These are phyloP conservation scores for Vanderwaltozyma yarrowii DNA, from an alignment of 805 yeast species.

Conservation along the genomic window DNA sequence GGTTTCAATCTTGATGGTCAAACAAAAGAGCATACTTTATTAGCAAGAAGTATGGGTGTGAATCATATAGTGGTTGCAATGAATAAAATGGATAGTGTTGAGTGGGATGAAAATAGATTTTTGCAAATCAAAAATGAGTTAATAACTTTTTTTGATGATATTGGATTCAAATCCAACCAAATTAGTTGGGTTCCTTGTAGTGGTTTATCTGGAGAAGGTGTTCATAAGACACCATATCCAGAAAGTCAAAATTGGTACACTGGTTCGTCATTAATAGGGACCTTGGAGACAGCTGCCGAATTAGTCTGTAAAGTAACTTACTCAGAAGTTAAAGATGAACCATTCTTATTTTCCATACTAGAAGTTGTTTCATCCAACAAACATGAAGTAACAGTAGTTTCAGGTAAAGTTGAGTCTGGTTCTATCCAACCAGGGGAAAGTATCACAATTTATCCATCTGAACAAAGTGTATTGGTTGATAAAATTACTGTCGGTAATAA, in stretches of 20 bases:
- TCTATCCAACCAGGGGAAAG: constrained; percentile 62
- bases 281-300: constrained; percentile 45
- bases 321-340: constrained; percentile 26
- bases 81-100: constrained; percentile 80
- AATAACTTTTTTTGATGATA: constrained; percentile 60
- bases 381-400: constrained; percentile 39
- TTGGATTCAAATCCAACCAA: constrained; percentile 78
- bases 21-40: constrained; percentile 91
- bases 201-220: constrained; percentile 93
- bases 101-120: constrained; percentile 89
- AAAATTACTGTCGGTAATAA: constrained; percentile 20
- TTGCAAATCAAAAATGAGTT: constrained; percentile 83
- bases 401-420: constrained; percentile 65
- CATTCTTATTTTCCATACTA: constrained; percentile 50
- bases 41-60: constrained; percentile 96
- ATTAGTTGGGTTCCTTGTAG: constrained; percentile 90
- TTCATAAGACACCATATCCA: constrained; percentile 60
- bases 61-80: constrained; percentile 83
- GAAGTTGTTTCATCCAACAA: constrained; percentile 48
- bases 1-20: constrained; percentile 98
- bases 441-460: constrained; percentile 45
- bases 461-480: constrained; percentile 32
- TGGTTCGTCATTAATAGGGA: constrained; percentile 83
- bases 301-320: constrained; percentile 8
- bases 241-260: constrained; percentile 68